A percentile compares a stretch with the other conserved stretches of the same genome.
phyloP scores from a whole-genome alignment of 2,329 filamentous ascomycete species.

The Colletotrichum zoysiae region DNA sequence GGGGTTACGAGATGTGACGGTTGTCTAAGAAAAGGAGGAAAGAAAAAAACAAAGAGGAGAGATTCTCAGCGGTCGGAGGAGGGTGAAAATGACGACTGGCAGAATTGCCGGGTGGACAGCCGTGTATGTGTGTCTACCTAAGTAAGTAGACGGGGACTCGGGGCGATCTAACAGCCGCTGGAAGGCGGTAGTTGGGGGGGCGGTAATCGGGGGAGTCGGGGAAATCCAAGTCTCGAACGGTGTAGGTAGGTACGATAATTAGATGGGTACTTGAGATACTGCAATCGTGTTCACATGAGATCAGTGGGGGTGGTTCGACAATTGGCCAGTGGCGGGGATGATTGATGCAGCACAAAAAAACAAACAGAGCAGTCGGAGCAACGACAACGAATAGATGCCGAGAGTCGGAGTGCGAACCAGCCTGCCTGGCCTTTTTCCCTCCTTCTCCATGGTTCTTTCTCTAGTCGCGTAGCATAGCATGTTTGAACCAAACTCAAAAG shows the following conservation, averaged over 20 bases:
- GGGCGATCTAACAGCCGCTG: constrained; percentile 29
- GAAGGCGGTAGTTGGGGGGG: constrained; percentile 31
- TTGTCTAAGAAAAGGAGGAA: not conserved
- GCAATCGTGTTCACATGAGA: constrained; percentile 42
- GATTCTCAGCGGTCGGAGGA: constrained; percentile 7
- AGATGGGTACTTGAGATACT: constrained; percentile 7
- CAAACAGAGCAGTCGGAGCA: not conserved
- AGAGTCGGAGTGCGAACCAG: constrained; percentile 26
- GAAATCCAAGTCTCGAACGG: constrained; percentile 26
- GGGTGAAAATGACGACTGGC: not conserved
- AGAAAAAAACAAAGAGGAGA: constrained; percentile 6
- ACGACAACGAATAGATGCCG: constrained; percentile 4
- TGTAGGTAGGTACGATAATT: not conserved
- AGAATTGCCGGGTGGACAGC: constrained; percentile 31
- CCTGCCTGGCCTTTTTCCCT: not conserved
- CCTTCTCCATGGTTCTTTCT: not conserved
- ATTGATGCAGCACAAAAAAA: not conserved
- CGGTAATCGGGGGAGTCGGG: constrained; percentile 8
- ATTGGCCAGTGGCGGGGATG: constrained; percentile 18
- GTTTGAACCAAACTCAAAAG: constrained; percentile 3
- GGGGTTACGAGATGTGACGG: constrained; percentile 6
- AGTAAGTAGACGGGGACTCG: constrained; percentile 5
- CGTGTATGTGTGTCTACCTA: constrained; percentile 3
- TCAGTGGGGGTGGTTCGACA: constrained; percentile 39
- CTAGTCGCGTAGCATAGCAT: constrained; percentile 11